A percentile compares a stretch with the other conserved stretches of the same genome.
Evolutionary conservation across 352 stramenopile species (phyloP).

Genomic region (Phytophthora constricta): DNA sequence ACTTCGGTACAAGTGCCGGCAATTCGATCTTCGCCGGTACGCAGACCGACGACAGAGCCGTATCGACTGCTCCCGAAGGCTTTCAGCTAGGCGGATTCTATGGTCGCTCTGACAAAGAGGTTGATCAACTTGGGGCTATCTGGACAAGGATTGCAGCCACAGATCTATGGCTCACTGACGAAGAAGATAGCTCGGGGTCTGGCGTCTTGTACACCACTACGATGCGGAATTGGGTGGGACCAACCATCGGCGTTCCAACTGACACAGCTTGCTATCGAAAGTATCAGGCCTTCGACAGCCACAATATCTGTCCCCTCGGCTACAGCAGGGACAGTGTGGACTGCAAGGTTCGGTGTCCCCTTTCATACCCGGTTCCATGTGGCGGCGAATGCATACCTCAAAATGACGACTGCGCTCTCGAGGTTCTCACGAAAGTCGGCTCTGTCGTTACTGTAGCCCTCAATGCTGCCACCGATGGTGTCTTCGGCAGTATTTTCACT

Average conservation of each 20-base stretch:
- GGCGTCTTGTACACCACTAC: background rate
- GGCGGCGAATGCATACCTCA: background rate
- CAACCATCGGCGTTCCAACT: background rate
- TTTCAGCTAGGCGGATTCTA: background rate
- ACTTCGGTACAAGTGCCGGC: background rate
- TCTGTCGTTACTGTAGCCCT: background rate
- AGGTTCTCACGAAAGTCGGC: background rate
- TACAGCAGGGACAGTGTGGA: background rate
- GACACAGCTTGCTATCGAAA: background rate
- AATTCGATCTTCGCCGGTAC: background rate
- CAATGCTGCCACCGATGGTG: background rate
- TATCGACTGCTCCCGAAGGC: background rate
- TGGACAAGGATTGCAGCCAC: background rate
- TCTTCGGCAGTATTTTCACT: background rate
- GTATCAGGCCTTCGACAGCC: background rate
- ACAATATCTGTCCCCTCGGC: background rate
- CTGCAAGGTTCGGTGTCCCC: background rate
- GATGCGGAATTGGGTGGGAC: background rate
- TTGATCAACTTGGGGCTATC: background rate
- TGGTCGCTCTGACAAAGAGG: background rate
- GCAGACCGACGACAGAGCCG: background rate
- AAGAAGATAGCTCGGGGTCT: background rate
- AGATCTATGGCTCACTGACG: background rate
- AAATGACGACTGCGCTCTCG: background rate
- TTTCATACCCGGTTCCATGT: background rate